Evolutionary conservation across 768 basidiomycete genomes (phyloP), one percentile per base, ranked within the genome.

Genomic region (Imleria badia): DNA sequence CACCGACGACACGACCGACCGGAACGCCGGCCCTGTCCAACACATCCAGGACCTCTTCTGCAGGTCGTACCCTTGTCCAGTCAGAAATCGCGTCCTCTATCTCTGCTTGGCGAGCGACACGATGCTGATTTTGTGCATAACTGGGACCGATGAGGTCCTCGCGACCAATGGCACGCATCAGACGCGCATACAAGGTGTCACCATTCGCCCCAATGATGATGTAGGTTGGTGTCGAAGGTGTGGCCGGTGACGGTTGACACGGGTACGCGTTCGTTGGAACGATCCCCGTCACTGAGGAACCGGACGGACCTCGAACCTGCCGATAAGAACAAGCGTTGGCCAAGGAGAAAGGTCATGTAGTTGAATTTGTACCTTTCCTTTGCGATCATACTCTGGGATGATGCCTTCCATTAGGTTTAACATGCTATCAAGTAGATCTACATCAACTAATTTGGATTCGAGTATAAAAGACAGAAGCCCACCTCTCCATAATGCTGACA

Each of bases 221-320:
- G 63, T 84, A 88, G 5, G 77, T 76, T 1, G 80, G 80, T 0
- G 70, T 67, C 2, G 61, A 54, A 2, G 78, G 75, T 0, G 78
- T 55, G 34, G 74, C 55, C 1, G 61, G 68, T 12, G 78, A 72
- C 9, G 84, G 78, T 23, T 77, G 73, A 69, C 86, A 87, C 5
- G 85, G 86, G 64, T 86, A 87, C 6, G 85, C 86, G 60, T 88
- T 88, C 11, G 85, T 87, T 1, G 87, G 86, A 9, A 88, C 87
- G 36, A 89, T 87, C 2, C 87, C 86, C 0, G 86, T 89, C 29
- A 89, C 78, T 4, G 86, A 87, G 7, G 86, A 87, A 20, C 86
- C 86, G 10, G 87, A 89, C 2, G 86, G 87, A 12, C 86, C 82
- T 36, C 87, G 83, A 58, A 81, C 78, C 84, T 86, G 43, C 3